These are phyloP conservation scores for Acidiella bohemica DNA, from an alignment of 495 filamentous ascomycete genomes.

Conservation along the genomic window DNA sequence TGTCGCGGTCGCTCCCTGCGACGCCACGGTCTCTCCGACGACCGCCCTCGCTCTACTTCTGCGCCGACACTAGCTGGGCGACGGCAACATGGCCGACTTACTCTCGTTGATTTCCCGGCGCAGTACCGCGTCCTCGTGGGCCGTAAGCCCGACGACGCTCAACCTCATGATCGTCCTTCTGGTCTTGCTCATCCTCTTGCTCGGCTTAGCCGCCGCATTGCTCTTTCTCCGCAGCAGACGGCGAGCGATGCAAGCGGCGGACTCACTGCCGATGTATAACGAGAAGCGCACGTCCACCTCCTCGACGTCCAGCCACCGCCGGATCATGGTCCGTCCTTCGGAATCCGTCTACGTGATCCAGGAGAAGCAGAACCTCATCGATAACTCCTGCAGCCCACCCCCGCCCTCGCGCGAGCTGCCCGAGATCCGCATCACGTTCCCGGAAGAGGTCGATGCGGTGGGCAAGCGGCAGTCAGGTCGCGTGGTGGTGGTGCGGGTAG, in stretches of 20 bases:
- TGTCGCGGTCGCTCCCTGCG: too few relatives aligned
- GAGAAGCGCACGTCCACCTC: constrained; percentile 31
- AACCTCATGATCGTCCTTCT: constrained; percentile 70
- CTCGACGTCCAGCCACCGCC: constrained; percentile 42
- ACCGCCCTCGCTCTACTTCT: neutral
- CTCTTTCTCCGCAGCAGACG: constrained; percentile 58
- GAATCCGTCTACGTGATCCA: constrained; percentile 62
- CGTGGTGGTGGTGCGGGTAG: constrained; percentile 84
- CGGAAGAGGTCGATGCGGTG: constrained; percentile 73
- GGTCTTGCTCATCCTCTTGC: constrained; percentile 54
- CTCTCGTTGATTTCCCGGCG: constrained; percentile 29
- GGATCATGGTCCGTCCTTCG: constrained; percentile 47
- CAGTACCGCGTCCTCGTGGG: constrained; percentile 30
- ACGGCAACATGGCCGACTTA: constrained; percentile 2
- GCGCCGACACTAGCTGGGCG: neutral
- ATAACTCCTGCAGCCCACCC: constrained; percentile 59
- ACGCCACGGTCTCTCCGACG: too few relatives aligned
- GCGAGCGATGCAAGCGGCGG: constrained; percentile 29
- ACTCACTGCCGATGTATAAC: constrained; percentile 44
- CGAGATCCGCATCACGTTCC: constrained; percentile 96
- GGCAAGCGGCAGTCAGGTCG: constrained; percentile 74
- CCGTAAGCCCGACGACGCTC: constrained; percentile 44
- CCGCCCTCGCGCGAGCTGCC: constrained; percentile 68
- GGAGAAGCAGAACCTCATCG: constrained; percentile 58
- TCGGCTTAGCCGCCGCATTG: constrained; percentile 52